Conservation (phyloP, 139 green algal species). For the Haematococcus lacustris region DNA sequence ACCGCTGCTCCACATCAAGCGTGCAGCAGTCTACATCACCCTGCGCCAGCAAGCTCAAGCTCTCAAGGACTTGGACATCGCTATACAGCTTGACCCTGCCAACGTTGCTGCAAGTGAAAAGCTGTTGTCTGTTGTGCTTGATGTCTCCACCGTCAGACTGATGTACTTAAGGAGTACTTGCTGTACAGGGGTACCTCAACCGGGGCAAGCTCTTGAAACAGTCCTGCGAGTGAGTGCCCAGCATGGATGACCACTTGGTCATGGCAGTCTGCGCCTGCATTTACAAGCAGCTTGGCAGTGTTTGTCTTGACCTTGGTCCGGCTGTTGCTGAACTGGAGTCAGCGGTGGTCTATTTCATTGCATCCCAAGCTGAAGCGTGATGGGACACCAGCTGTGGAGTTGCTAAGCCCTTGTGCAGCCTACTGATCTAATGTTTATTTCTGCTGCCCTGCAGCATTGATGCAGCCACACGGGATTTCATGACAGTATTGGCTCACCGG, state of each 20-base stretch:
- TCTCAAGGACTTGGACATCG: slow-evolving; percentile 37
- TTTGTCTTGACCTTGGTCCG: no score
- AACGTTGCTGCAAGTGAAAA: no score
- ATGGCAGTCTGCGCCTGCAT: background rate
- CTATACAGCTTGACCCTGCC: slow-evolving; percentile 22
- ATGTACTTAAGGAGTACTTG: background rate
- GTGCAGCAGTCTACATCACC: slow-evolving; percentile 46
- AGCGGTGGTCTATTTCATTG: no score
- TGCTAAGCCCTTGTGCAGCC: no score
- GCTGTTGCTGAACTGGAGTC: no score
- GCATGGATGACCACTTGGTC: background rate
- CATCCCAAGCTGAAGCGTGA: no score
- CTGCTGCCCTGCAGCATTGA: slow-evolving; percentile 13
- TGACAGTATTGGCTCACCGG: slow-evolving; percentile 36
- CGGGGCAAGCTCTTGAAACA: slow-evolving; percentile 43
- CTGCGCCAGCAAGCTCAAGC: slow-evolving; percentile 28
- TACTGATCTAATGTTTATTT: no score
- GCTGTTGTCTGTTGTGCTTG: no score
- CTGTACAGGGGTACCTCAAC: slow-evolving; percentile 35
- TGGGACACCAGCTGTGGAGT: no score
- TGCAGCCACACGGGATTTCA: slow-evolving; percentile 41
- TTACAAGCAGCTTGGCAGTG: no score
- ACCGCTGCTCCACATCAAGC: slow-evolving; percentile 45
- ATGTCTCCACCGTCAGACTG: no score
- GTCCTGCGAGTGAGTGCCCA: no score